phyloP scores from a whole-genome alignment of 306 rosid genomes.

The Datisca glomerata region DNA sequence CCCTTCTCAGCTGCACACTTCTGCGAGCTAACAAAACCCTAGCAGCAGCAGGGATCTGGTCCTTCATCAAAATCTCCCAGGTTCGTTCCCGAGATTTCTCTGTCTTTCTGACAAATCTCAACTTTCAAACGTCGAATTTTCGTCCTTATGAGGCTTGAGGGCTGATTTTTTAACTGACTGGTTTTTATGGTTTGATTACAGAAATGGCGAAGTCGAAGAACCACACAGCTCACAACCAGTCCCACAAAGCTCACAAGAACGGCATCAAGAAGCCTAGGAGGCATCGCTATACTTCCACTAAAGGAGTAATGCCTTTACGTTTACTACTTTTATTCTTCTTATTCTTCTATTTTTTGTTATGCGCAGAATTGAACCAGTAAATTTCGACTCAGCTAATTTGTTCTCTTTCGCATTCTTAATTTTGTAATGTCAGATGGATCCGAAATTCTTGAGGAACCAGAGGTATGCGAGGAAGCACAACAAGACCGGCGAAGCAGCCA shows the following conservation, averaged over 20 bases:
- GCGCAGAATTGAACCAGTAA: not conserved
- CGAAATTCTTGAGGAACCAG: slow-evolving; percentile 97
- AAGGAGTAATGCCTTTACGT: slow-evolving; percentile 43
- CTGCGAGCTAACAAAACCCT: no score
- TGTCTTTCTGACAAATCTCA: no score
- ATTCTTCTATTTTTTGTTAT: not conserved
- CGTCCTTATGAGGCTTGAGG: no score
- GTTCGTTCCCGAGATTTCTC: no score
- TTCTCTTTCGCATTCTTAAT: no score
- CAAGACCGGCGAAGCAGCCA: slow-evolving; percentile 35
- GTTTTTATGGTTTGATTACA: no score
- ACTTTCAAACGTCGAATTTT: no score
- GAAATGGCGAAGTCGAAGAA: slow-evolving; percentile 99
- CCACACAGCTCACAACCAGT: slow-evolving; percentile 99
- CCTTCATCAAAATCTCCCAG: no score
- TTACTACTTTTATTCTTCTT: not conserved
- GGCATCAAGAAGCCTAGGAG: slow-evolving; percentile 93
- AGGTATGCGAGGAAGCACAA: slow-evolving; percentile 99
- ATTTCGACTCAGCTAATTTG: no score
- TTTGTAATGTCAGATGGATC: slow-evolving; percentile 59
- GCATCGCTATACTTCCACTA: slow-evolving; percentile 96
- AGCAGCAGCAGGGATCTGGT: no score
- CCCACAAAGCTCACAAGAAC: slow-evolving; percentile 89
- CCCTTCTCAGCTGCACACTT: no score
- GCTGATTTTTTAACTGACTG: no score